A percentile compares a stretch with the other conserved stretches of the same genome.
Conservation (phyloP, 257 asterid genomes). For the Ocimum tenuiflorum region DNA sequence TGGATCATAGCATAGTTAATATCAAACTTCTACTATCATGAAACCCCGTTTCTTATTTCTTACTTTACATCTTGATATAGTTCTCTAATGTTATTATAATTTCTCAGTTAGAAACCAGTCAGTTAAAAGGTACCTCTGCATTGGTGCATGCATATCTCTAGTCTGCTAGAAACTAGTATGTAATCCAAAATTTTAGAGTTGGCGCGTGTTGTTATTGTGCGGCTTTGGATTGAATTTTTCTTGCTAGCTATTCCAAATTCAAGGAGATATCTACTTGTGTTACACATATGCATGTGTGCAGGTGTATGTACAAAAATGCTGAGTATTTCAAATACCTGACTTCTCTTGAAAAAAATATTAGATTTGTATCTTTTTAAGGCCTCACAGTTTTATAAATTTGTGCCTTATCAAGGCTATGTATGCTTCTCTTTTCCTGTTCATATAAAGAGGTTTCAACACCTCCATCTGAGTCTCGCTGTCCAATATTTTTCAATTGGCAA, state of each 20-base stretch:
- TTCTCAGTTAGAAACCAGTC: background rate
- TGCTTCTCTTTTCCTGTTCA: background rate
- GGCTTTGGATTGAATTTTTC: background rate
- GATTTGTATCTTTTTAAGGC: background rate
- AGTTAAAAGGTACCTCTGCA: background rate
- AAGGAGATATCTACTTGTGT: background rate
- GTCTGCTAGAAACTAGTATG: constrained; percentile 3
- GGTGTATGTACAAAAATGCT: background rate
- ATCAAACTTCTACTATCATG: background rate
- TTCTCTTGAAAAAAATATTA: background rate
- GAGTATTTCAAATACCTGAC: background rate
- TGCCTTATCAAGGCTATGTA: background rate
- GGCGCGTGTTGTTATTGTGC: background rate
- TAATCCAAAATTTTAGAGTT: background rate
- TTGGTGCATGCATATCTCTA: background rate
- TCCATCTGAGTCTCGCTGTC: background rate
- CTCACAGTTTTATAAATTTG: background rate
- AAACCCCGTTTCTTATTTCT: background rate
- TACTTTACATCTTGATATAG: background rate
- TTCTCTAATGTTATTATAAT: background rate
- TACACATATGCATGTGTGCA: no score
- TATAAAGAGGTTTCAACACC: background rate
- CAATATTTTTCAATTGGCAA: background rate
- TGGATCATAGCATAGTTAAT: background rate
- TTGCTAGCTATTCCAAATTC: background rate